These are phyloP conservation scores for Linderniella brevidens DNA, from an alignment of 257 asterid genomes.

Conservation along the genomic window DNA sequence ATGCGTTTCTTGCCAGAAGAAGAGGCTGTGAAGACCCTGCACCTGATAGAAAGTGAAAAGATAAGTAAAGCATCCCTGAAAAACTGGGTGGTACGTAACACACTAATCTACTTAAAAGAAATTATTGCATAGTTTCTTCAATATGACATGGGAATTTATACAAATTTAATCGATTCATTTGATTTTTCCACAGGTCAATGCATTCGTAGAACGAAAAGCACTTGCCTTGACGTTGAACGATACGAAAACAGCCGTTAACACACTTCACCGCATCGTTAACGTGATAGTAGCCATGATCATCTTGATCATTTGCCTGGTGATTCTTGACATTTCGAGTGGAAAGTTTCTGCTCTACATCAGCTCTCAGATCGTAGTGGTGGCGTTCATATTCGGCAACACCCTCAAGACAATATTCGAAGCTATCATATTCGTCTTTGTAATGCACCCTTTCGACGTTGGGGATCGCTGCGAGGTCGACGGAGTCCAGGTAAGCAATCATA, in stretches of 20 bases:
- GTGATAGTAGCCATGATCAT: constrained; percentile 25
- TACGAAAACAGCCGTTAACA: constrained; percentile 48
- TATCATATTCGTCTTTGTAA: constrained; percentile 31
- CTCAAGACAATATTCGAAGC: constrained; percentile 29
- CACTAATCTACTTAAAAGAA: background rate
- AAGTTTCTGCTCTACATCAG: constrained; percentile 32
- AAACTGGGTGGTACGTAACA: constrained; percentile 41
- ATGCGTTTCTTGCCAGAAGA: constrained; percentile 44
- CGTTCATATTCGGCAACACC: constrained; percentile 45
- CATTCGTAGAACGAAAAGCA: constrained; percentile 39
- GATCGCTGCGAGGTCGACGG: constrained; percentile 57
- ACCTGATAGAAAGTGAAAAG: constrained; percentile 28
- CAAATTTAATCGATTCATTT: background rate
- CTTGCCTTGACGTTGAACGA: constrained; percentile 39
- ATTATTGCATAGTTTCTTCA: background rate
- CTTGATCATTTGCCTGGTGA: constrained; percentile 31
- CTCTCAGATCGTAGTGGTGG: constrained; percentile 36
- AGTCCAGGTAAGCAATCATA: constrained; percentile 21
- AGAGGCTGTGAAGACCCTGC: constrained; percentile 35
- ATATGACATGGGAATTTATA: background rate
- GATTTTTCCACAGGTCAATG: constrained; percentile 19
- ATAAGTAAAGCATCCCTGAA: constrained; percentile 38
- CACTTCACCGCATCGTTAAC: constrained; percentile 39
- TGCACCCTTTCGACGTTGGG: constrained; percentile 59
- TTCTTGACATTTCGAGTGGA: constrained; percentile 38